Conservation (phyloP, 2,329 filamentous ascomycete species). For the Trichoderma koningii region DNA sequence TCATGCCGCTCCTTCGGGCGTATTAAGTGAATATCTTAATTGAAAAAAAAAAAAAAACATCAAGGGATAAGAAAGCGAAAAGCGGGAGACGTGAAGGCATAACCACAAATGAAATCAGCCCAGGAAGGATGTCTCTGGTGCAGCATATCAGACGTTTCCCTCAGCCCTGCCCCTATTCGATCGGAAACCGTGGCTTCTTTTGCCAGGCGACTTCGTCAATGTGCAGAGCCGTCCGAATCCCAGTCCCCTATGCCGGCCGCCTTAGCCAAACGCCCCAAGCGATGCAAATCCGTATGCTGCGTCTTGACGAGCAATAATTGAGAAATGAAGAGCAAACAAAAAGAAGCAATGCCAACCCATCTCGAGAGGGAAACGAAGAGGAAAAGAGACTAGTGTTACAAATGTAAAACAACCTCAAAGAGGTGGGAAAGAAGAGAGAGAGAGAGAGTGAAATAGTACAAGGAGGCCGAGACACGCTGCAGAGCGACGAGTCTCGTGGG, state of each 20-base stretch:
- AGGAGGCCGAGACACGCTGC: constrained; percentile 8
- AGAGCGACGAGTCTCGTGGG: neutral
- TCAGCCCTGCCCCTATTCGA: neutral
- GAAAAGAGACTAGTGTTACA: constrained; percentile 19
- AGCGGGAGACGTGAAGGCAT: neutral
- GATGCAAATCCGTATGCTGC: constrained; percentile 36
- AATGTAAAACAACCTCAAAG: neutral
- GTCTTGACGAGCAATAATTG: constrained; percentile 27
- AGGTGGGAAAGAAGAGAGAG: too few species aligned
- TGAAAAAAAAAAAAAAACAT: too few species aligned
- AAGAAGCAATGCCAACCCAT: neutral
- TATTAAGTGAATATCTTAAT: constrained; percentile 17
- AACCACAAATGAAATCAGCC: constrained; percentile 21
- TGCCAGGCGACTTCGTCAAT: constrained; percentile 3
- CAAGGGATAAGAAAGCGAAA: constrained; percentile 1
- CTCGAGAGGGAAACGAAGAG: neutral
- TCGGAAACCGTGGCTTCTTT: constrained; percentile 8
- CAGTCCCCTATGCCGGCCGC: constrained; percentile 25
- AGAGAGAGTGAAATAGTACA: constrained; percentile 30
- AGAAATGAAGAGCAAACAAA: constrained; percentile 16
- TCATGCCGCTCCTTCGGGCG: constrained; percentile 12
- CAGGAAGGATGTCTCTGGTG: constrained; percentile 30
- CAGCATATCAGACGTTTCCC: constrained; percentile 14
- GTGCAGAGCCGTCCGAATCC: constrained; percentile 12
- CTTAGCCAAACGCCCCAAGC: constrained; percentile 37